A percentile compares a stretch with the other conserved stretches of the same genome.
Evolutionary conservation across 2,329 filamentous ascomycete species (phyloP).

Genomic region (Botrytis pseudocinerea): DNA sequence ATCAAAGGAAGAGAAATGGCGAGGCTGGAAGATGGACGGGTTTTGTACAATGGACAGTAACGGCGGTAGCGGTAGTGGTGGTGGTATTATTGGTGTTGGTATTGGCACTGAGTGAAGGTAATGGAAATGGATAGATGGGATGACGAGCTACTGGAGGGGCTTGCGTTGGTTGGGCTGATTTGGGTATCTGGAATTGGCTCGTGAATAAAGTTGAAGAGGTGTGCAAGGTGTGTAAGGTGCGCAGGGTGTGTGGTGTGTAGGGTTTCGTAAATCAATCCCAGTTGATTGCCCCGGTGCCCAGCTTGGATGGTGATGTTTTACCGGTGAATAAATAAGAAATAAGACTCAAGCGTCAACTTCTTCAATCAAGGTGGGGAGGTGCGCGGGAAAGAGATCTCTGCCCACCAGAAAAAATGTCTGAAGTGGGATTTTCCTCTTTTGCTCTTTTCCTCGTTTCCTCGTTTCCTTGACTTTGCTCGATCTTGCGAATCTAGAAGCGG

Average conservation of each 20-base stretch:
- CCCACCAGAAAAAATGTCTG: not conserved
- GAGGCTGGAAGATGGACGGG: conserved; percentile 16
- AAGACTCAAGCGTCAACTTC: not conserved
- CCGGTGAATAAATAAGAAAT: not conserved
- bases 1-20: conserved; percentile 1
- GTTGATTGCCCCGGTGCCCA: conserved; percentile 14
- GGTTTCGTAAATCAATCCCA: conserved; percentile 4
- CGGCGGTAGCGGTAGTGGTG: not conserved
- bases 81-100: not conserved
- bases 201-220: conserved; percentile 7
- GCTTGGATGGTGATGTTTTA: not conserved
- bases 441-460: conserved; percentile 9
- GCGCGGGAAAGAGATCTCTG: conserved; percentile 5
- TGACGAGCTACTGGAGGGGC: conserved; percentile 21
- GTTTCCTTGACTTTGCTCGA: conserved; percentile 1
- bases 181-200: conserved; percentile 25
- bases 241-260: not conserved
- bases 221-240: not conserved
- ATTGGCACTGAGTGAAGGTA: conserved; percentile 4
- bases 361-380: not conserved
- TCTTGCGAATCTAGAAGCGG: conserved; percentile 8
- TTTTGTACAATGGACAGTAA: conserved; percentile 14
- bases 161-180: conserved; percentile 24
- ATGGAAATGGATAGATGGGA: conserved; percentile 7
- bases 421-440: conserved; percentile 6